Base-by-base conservation (phyloP, 1,284 basidiomycete genomes). In the Golubevia pallescens region DNA sequence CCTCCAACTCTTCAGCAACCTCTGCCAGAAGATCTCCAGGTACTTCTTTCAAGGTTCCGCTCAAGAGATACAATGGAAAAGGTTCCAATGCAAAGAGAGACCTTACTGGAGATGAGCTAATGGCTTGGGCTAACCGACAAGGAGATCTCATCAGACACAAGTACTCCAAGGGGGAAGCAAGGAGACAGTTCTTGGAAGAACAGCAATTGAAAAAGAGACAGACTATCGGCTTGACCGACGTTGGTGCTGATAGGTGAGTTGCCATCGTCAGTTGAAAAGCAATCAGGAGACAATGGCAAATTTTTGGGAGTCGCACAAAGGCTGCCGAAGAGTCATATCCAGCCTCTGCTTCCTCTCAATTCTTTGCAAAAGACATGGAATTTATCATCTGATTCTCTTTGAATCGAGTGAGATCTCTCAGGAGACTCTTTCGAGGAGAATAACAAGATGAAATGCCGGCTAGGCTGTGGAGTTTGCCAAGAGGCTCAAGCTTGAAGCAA, bases 201-300 rank as follows among this genome's bases (percentile, higher is more conserved):
- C 42, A 6, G 34, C n/a, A 57, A 20, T 61, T 65, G 13, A 52
- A 63, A 51, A 77, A 74, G 67, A 54, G 77, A 8, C 77, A 79
- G 51, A 74, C 69, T 51, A 74, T 74, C 52, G 77, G 73, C 23
- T 55, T 79, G 5, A 71, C 66, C 54, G 73, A 70, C 28, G 28
- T 28, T 4, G 73, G 73, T 23, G 67, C 66, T 23, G 73, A 75
- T 65, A 73, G 69, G 71, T 73, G 60, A 6, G 69, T 68, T 57
- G 24, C n/a, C n/a, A n/a, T n/a, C n/a, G n/a, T n/a, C n/a, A n/a
- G n/a, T n/a, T n/a, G n/a, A n/a, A n/a, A n/a, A n/a, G n/a, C n/a
- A n/a, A n/a, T n/a, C n/a, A n/a, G n/a, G n/a, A n/a, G n/a, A n/a
- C n/a, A n/a, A n/a, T n/a, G n/a, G n/a, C n/a, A n/a, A n/a, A n/a